Base-by-base conservation (phyloP, 345 rosid species). In the Cardamine chenopodiifolia region DNA sequence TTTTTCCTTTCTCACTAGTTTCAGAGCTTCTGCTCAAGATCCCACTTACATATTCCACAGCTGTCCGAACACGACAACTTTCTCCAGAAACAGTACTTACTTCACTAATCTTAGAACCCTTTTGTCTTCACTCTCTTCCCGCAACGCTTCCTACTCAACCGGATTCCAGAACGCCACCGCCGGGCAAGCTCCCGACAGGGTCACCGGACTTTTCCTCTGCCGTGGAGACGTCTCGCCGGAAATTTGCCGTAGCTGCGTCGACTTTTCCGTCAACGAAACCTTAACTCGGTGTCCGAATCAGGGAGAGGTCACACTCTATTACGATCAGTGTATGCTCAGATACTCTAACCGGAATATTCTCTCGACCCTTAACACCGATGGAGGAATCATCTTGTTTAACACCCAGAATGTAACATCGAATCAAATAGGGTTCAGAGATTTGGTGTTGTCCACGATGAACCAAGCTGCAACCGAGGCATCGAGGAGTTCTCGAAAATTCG, bases 131-230 rank as follows among this genome's bases (percentile, higher is more conserved):
- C 56, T 74, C 2, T 34, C 78, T 56, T 57, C 72, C 40, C 35
- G 0, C 9, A 47, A 56, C 42, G 64, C 65, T 15, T 65, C 71
- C 7, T 66, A 44, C 58, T 44, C 59, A 12, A 66, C 66, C n/a
- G 55, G 70, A 42, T 88, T 84, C 70, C 83, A 67, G 69, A 88
- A 77, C 26, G 77, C 65, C 26, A 37, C 37, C 0, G 45, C 26
- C 0, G 77, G 77, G 1, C 26, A 64, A 44, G 48, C 3, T 8
- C 77, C 77, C 2, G 35, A 73, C 26, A 54, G 4, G 8, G 47
- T 64, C 79, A 79, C 81, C 7, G 85, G 85, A n/a, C 74, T 77
- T 62, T 84, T 81, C 49, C 83, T 78, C 25, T 82, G 87, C 74
- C 79, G 75, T 0, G 83, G 83, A 1, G 79, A 78, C 7, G 12